These are phyloP conservation scores for Penicillium sp. DNA, from an alignment of 2,329 filamentous ascomycete genomes.

Conservation along the genomic window DNA sequence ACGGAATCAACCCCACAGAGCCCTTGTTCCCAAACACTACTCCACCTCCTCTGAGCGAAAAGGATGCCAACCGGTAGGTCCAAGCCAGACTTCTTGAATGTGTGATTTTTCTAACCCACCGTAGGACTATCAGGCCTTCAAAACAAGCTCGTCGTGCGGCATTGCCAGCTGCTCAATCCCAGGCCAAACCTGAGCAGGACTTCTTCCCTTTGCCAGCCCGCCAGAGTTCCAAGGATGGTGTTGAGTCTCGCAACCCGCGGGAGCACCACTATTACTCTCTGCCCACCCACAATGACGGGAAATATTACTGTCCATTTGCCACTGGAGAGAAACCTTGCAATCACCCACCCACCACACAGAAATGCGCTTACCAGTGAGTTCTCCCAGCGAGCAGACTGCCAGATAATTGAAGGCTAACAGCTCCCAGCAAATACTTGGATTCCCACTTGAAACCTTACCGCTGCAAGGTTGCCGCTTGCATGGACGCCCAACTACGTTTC, in stretches of 20 bases:
- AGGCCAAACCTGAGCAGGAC: constrained; percentile 36
- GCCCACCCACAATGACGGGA: constrained; percentile 57
- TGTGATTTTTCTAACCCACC: background rate
- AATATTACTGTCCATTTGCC: constrained; percentile 90
- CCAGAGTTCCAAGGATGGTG: constrained; percentile 35
- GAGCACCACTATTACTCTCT: constrained; percentile 42
- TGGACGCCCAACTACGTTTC: constrained; percentile 82
- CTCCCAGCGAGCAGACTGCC: constrained; percentile 4
- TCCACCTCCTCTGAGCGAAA: constrained; percentile 31
- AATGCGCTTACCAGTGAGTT: constrained; percentile 97
- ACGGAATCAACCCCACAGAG: constrained; percentile 36
- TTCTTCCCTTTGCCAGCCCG: constrained; percentile 32
- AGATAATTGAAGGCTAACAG: constrained; percentile 16
- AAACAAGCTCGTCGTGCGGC: constrained; percentile 37
- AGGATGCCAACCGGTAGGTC: constrained; percentile 40
- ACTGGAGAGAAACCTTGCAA: constrained; percentile 63
- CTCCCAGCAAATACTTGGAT: constrained; percentile 83
- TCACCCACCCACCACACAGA: constrained; percentile 91
- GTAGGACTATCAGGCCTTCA: constrained; percentile 37
- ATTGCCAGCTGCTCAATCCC: constrained; percentile 29
- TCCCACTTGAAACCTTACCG: constrained; percentile 95
- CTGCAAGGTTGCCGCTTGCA: constrained; percentile 79
- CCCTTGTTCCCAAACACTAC: constrained; percentile 36
- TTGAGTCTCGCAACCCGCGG: constrained; percentile 37
- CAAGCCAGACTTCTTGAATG: background rate